Percentiles rank a stretch among this genome's conserved stretches.
Conservation (phyloP, 169 alveolate species). For the Plasmodium gallinaceum region DNA sequence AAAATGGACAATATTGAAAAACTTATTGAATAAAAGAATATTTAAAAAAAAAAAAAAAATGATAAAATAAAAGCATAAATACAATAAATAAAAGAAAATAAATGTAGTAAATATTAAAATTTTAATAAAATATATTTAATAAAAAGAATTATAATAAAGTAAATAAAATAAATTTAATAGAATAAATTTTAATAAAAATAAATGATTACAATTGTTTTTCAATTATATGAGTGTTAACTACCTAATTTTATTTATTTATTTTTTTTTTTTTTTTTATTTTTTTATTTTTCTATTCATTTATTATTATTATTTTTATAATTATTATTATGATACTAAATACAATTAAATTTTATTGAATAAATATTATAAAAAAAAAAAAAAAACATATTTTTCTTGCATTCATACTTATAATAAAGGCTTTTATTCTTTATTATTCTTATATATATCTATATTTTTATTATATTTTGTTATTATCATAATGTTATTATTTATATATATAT, state of each 20-base stretch:
- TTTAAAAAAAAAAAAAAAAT: background rate
- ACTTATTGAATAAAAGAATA: background rate
- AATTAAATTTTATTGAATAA: no score
- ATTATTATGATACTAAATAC: background rate
- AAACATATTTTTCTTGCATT: background rate
- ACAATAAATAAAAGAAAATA: background rate
- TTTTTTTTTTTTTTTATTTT: background rate
- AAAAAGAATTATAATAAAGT: constrained; percentile 1
- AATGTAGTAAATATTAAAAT: background rate
- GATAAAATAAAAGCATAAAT: background rate
- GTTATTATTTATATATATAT: background rate
- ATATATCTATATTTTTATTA: background rate
- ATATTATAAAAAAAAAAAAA: background rate
- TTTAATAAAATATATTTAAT: constrained; percentile 3
- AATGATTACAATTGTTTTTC: constrained; percentile 19
- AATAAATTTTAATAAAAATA: no score
- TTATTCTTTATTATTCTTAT: background rate
- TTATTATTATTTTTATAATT: background rate
- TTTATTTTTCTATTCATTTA: background rate
- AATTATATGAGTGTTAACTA: background rate
- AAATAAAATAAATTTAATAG: background rate
- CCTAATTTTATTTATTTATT: background rate
- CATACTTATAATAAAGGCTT: background rate
- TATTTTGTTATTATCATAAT: background rate
- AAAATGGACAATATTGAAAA: constrained; percentile 30